phyloP scores from a whole-genome alignment of 1,284 basidiomycete species.

The Anthracocystis setariae region DNA sequence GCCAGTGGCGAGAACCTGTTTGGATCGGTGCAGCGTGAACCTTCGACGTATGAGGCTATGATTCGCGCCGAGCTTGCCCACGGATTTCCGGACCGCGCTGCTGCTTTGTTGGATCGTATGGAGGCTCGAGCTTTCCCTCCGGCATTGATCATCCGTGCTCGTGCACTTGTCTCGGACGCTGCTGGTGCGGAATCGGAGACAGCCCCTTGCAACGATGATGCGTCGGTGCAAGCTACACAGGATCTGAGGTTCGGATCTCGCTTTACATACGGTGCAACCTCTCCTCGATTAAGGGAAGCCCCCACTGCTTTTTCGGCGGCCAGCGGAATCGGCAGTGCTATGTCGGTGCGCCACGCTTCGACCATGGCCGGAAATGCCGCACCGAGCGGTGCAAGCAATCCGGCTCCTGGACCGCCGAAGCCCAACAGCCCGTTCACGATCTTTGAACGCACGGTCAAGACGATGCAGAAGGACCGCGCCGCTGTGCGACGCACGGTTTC shows the following conservation, averaged over 20 bases:
- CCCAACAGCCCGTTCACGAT: constrained; percentile 69
- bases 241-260: neutral
- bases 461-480: constrained; percentile 81
- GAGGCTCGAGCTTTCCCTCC: constrained; percentile 74
- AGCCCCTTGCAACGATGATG: neutral
- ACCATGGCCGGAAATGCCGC: constrained; percentile 34
- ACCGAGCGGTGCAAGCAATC: constrained; percentile 20
- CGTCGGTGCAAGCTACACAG: neutral
- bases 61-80: constrained; percentile 86
- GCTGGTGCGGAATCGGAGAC: neutral
- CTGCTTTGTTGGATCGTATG: constrained; percentile 79
- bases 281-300: constrained; percentile 11
- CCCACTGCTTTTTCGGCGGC: constrained; percentile 1
- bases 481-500: constrained; percentile 73
- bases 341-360: constrained; percentile 45
- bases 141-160: constrained; percentile 64
- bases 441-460: constrained; percentile 88
- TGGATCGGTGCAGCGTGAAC: constrained; percentile 86
- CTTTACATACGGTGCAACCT: constrained; percentile 34
- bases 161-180: constrained; percentile 40
- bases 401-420: constrained; percentile 56
- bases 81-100: constrained; percentile 78
- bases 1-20: constrained; percentile 56
- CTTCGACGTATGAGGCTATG: constrained; percentile 89
- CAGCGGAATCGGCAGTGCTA: neutral